Evolutionary conservation across 176 grass and related monocot genomes (phyloP).

Genomic region (Typha latifolia): DNA sequence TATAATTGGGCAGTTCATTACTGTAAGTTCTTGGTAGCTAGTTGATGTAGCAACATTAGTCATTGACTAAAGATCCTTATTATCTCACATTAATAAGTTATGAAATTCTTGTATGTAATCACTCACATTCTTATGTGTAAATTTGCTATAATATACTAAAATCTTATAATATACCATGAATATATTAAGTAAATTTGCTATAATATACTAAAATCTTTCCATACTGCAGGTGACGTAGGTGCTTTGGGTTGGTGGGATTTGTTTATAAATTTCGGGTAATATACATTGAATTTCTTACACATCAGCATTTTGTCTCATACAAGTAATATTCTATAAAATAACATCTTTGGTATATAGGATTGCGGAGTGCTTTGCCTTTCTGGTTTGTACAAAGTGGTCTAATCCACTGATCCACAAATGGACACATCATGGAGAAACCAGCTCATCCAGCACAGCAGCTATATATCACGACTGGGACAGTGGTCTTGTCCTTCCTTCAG

Average conservation of each 20-base stretch:
- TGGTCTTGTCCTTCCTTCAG: constrained; percentile 23
- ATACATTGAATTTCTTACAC: constrained; percentile 6
- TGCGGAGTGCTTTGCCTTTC: constrained; percentile 63
- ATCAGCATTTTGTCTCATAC: background rate
- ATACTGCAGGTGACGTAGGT: constrained; percentile 46
- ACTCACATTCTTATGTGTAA: too few species aligned
- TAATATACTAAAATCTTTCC: constrained; percentile 12
- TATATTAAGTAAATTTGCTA: background rate
- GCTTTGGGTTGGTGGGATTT: constrained; percentile 77
- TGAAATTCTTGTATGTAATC: too few species aligned
- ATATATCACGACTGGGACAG: constrained; percentile 23
- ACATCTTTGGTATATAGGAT: constrained; percentile 34
- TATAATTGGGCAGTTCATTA: too few species aligned
- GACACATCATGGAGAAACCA: constrained; percentile 25
- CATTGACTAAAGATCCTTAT: background rate
- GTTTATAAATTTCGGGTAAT: constrained; percentile 80
- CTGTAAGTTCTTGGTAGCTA: too few species aligned
- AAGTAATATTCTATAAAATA: constrained; percentile 17
- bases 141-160: constrained; percentile 1
- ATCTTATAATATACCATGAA: background rate
- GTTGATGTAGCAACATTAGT: too few species aligned
- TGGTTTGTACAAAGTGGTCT: constrained; percentile 59
- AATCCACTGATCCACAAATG: constrained; percentile 53
- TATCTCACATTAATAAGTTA: constrained; percentile 3
- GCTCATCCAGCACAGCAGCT: constrained; percentile 12